Percentiles rank a stretch among this genome's conserved stretches.
Evolutionary conservation across 805 yeast species (phyloP).

Genomic region (Lachancea thermotolerans): DNA sequence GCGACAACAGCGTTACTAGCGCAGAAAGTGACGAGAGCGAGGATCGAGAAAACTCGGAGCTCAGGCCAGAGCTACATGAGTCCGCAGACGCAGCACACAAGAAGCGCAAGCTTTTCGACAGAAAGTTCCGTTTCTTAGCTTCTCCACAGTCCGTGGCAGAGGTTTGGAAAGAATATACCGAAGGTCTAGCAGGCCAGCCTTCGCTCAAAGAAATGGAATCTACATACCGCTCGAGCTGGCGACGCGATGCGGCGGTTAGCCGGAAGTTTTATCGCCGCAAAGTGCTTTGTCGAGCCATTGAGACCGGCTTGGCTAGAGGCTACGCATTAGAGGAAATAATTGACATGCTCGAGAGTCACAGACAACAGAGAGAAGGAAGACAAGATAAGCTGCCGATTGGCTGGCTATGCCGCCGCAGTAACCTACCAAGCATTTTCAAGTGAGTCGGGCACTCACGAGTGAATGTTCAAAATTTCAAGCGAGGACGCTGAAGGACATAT

Average conservation of each 20-base stretch:
- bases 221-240: conserved; percentile 48
- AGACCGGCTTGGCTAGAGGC: conserved; percentile 41
- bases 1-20: too few species aligned
- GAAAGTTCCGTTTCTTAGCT: conserved; percentile 33
- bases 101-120: conserved; percentile 19
- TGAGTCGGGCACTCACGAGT: not conserved
- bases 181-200: conserved; percentile 46
- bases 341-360: conserved; percentile 39
- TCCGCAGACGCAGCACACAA: too few species aligned
- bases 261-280: conserved; percentile 49
- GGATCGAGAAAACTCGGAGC: too few species aligned
- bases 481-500: too few species aligned
- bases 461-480: too few species aligned
- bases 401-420: conserved; percentile 38
- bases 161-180: conserved; percentile 51
- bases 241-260: conserved; percentile 47
- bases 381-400: conserved; percentile 39
- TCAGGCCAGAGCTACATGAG: too few species aligned
- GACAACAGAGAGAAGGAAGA: conserved; percentile 38
- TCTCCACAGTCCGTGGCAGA: conserved; percentile 43
- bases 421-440: conserved; percentile 24
- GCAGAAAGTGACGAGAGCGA: too few species aligned
- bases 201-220: conserved; percentile 44
- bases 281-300: conserved; percentile 49
- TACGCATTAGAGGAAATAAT: conserved; percentile 38